Base-by-base conservation (phyloP, 192 early-diverging fungal genomes). In the Mortierella alpina region DNA sequence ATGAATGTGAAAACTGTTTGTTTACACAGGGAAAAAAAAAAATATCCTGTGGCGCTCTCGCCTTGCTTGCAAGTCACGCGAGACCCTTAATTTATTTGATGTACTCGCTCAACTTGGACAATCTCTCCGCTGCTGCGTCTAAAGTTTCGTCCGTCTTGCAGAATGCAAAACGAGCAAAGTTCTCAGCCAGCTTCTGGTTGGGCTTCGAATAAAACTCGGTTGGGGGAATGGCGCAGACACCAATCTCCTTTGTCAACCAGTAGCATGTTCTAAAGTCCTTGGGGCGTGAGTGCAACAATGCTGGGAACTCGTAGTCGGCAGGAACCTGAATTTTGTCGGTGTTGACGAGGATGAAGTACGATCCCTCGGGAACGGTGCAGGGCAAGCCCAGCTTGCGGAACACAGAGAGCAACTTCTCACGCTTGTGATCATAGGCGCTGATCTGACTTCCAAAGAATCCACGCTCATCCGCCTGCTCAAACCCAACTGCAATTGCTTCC, bases 331-430 rank as follows among this genome's bases (percentile, higher is more conserved):
- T 80, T 63, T 84, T 75, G 47, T 87, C 69, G 9, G 93, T 94
- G 72, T 96, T 94, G 23, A 95, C 95, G 48, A 98, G 84, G 47
- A 97, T 90, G 82, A 96, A 98, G 89, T 98, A 98, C 23, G 94
- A 92, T 49, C 97, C 97, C 66, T 98, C 90, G 9, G 96, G 96
- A 13, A 93, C 85, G 2, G 93, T 95, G 48, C 93, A 94, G 15
- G 91, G 90, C 57, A 98, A 82, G 22, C 91, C 91, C 2, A 88
- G 72, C 46, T 90, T 85, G 18, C 88, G 83, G 78, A 96, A 90
- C 8, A 89, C 85, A 20, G 79, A 83, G 63, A 90, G 84, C n/a
- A 98, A 83, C 41, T 90, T 88, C 75, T 92, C 86, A 62, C 96
- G 94, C 55, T 93, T 91, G 45, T 68, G 66, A 56, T 90, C 72